These are phyloP conservation scores for Toxicodendron radicans DNA, from an alignment of 345 rosid species.

Conservation along the genomic window DNA sequence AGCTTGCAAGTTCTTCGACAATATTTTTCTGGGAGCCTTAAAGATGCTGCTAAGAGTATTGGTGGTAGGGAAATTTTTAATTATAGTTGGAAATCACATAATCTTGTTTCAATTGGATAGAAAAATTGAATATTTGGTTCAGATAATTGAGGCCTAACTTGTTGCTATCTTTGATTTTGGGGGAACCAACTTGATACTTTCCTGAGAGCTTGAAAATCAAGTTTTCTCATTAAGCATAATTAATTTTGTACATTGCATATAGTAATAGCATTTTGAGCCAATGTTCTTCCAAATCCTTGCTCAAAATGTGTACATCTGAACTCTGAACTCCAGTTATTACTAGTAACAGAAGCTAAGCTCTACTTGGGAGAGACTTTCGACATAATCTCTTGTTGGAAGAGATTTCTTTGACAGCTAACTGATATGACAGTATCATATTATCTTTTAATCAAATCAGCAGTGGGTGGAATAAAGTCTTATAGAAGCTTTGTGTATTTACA, in stretches of 20 bases:
- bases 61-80: conserved; percentile 62
- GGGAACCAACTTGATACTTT: background rate
- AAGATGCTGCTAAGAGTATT: conserved; percentile 93
- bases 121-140: background rate
- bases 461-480: background rate
- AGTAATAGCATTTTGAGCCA: background rate
- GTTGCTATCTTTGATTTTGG: conserved; percentile 5
- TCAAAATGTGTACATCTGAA: background rate
- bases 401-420: conserved; percentile 4
- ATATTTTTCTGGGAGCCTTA: conserved; percentile 92
- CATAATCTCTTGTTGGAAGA: conserved; percentile 5
- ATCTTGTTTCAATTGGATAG: conserved; percentile 1
- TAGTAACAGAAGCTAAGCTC: conserved; percentile 4
- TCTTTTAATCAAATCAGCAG: background rate
- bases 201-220: conserved; percentile 1
- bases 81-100: conserved; percentile 17
- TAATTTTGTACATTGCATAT: background rate
- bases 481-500: background rate
- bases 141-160: conserved; percentile 1
- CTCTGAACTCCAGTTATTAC: background rate
- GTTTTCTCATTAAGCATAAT: background rate
- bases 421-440: background rate
- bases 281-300: background rate
- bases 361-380: conserved; percentile 12
- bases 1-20: conserved; percentile 84